Conservation (phyloP, 2,329 filamentous ascomycete species). For the Fusarium euwallaceae region DNA sequence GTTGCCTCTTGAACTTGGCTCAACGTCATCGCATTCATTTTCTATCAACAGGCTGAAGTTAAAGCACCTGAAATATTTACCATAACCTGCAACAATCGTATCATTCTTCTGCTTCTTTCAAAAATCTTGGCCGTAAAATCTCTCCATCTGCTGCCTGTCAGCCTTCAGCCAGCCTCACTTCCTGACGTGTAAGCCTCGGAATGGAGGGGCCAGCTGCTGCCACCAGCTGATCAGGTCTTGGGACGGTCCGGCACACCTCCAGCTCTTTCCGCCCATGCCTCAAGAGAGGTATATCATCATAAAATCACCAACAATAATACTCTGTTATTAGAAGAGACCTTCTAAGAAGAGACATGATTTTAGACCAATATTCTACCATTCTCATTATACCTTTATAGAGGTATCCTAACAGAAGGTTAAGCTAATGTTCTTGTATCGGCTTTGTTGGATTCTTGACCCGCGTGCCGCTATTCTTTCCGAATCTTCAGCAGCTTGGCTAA, state of each 20-base stretch:
- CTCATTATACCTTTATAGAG: not conserved
- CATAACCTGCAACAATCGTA: not conserved
- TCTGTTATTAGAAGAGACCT: not conserved
- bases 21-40: not conserved
- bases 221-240: not conserved
- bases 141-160: not conserved
- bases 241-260: not conserved
- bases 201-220: slow-evolving; percentile 5
- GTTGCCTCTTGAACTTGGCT: slow-evolving; percentile 25
- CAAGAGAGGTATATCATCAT: not conserved
- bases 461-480: not conserved
- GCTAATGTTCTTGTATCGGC: not conserved
- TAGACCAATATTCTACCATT: not conserved
- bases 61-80: not conserved
- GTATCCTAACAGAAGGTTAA: not conserved
- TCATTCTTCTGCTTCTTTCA: not conserved
- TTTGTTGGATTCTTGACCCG: not conserved
- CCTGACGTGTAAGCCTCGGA: slow-evolving; percentile 1
- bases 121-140: not conserved
- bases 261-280: not conserved
- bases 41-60: not conserved
- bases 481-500: not conserved
- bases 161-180: not conserved
- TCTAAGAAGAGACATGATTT: not conserved
- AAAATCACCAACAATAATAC: not conserved